Base-by-base conservation (phyloP, 1,139 yeast species). In the Casaregolazyma suthepensis region DNA sequence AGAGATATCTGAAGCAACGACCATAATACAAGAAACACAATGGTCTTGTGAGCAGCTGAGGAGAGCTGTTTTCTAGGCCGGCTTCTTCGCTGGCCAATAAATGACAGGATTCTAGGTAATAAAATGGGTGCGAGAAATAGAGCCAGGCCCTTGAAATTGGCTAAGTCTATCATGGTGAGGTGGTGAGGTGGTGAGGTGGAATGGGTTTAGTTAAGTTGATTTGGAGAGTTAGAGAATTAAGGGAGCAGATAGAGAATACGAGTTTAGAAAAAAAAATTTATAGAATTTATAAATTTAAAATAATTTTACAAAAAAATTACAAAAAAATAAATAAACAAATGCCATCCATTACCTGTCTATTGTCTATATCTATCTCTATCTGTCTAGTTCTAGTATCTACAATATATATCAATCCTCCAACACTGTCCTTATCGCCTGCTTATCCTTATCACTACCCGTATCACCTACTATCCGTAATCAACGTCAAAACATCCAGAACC, bases 401-500 rank as follows among this genome's bases (percentile, higher is more conserved):
- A 31, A 31, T 31, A 10, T 10, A 31, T 31, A 31, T 10, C 37
- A 12, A 31, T 13, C 12, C 31, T 26, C n/a, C n/a, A n/a, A n/a
- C n/a, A n/a, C n/a, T n/a, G n/a, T n/a, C n/a, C n/a, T n/a, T n/a
- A n/a, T n/a, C n/a, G n/a, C n/a, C n/a, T n/a, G n/a, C n/a, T n/a
- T n/a, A n/a, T n/a, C n/a, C n/a, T n/a, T n/a, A n/a, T n/a, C n/a
- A n/a, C n/a, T n/a, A n/a, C n/a, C n/a, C n/a, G n/a, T n/a, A n/a
- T n/a, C n/a, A 35, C 13, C 40, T 6, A n/a, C 17, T 35, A 4
- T 35, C 40, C 6, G 50, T 47, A 15, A 47, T 40, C 7, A 35
- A 15, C 3, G 45, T 22, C n/a, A 47, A n/a, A 13, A 38, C 35
- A n/a, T 89, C 96, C 57, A 91, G 71, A 1, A 91, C 97, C 62